Conservation (phyloP, 306 rosid species). For the Crotalaria pallida region DNA sequence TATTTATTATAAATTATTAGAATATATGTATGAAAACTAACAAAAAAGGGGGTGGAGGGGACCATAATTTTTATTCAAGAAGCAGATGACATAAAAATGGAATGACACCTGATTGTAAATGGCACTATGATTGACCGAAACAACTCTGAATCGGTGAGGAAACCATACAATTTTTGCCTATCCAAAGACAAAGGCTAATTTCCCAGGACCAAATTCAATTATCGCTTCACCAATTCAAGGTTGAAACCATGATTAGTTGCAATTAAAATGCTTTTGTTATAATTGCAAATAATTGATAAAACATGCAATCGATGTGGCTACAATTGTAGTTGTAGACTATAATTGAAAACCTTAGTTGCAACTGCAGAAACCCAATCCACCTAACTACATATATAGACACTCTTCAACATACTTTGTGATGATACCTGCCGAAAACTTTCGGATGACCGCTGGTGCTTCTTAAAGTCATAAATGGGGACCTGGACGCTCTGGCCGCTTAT, state of each 20-base stretch:
- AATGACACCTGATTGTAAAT: background rate
- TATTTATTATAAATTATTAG: background rate
- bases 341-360: too few relatives aligned
- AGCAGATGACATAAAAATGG: background rate
- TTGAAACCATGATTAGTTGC: background rate
- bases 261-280: too few relatives aligned
- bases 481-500: slow-evolving; percentile 67
- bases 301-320: too few relatives aligned
- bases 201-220: background rate
- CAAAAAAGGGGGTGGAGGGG: background rate
- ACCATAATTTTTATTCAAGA: background rate
- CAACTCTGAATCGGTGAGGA: background rate
- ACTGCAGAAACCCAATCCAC: background rate
- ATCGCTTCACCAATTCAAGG: background rate
- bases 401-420: background rate
- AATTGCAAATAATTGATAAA: too few relatives aligned
- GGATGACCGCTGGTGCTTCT: slow-evolving; percentile 70
- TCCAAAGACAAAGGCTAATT: background rate
- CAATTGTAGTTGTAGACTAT: too few relatives aligned
- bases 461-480: slow-evolving; percentile 89
- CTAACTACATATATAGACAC: background rate
- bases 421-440: slow-evolving; percentile 90
- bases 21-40: too few relatives aligned
- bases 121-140: background rate
- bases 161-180: background rate